Base-by-base conservation (phyloP, 169 alveolate genomes). In the Cytauxzoon felis region DNA sequence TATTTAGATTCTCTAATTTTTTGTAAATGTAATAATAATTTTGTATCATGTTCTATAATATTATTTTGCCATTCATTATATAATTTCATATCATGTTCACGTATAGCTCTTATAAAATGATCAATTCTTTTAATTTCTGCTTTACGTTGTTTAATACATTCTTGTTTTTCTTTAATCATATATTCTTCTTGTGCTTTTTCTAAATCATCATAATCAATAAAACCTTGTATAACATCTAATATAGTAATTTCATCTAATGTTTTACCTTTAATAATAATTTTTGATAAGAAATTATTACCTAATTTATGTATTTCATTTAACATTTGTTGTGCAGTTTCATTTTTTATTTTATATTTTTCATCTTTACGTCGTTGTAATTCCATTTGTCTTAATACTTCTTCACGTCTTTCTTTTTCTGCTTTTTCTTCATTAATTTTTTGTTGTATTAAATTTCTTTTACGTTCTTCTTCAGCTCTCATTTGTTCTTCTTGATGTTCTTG, bases 161-260 rank as follows among this genome's bases (percentile, higher is more conserved):
- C 95, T 48, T 86, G 91, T 23, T 92, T 67, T 56, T 91, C 95
- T 63, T 78, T 76, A 42, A 78, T 57, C 81, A 80, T 65, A 43
- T 80, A 81, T 50, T 78, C 84, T 58, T 87, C 92, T 51, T 90
- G 96, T 24, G 91, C 92, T 65, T 78, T 90, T 50, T 91, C 96
- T 5, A 90, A 82, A 67, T 91, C 96, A 56, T 91, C 96, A 72
- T 79, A 90, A 61, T 86, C 89, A 26, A 91, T 90, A 36, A 78
- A 72, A 18, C 96, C 96, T 53, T 89, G 91, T 47, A 90, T 68
- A 19, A 91, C 88, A 63, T 91, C 95, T 2, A 86, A 92, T 43
- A 90, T 86, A 49, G 87, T 91, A 33, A 90, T 87, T 54, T 91
- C 96, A 41, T 87, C 95, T 21, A 91, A 63, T 26, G 75, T 80